Evolutionary conservation across 2,329 filamentous ascomycete species (phyloP).

Genomic region (Aspergillus melleus): DNA sequence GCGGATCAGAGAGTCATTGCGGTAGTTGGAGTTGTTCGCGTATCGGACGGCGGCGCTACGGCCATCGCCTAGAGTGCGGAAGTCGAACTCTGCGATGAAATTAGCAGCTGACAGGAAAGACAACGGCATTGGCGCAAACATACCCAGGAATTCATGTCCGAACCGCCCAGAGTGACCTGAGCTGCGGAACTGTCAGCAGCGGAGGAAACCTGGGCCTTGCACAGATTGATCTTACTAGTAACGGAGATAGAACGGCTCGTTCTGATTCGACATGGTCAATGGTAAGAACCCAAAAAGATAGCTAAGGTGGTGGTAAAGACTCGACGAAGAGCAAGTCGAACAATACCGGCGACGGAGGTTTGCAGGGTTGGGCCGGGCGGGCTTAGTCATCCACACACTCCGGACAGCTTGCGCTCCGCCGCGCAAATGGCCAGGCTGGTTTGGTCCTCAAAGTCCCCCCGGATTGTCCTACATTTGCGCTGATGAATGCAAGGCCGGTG

Average conservation of each 20-base stretch:
- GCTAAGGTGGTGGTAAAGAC: background rate
- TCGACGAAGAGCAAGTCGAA: background rate
- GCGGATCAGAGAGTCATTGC: constrained; percentile 95
- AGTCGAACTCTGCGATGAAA: constrained; percentile 77
- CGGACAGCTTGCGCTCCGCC: constrained; percentile 34
- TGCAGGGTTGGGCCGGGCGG: constrained; percentile 18
- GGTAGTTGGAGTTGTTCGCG: constrained; percentile 99
- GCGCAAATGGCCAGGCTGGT: constrained; percentile 40
- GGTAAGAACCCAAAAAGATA: background rate
- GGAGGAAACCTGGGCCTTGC: constrained; percentile 37
- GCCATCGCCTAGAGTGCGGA: constrained; percentile 87
- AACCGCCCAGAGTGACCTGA: constrained; percentile 97
- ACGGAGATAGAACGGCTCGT: constrained; percentile 89
- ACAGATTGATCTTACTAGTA: constrained; percentile 74
- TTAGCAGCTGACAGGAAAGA: constrained; percentile 26
- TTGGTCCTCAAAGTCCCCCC: constrained; percentile 33
- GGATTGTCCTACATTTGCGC: constrained; percentile 32
- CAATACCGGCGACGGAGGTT: constrained; percentile 8
- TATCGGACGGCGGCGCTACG: constrained; percentile 92
- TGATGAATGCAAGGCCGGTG: constrained; percentile 39
- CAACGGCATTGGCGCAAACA: constrained; percentile 21
- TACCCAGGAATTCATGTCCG: constrained; percentile 96
- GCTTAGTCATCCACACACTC: constrained; percentile 50
- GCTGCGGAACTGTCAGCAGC: constrained; percentile 57
- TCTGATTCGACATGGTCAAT: constrained; percentile 62